Conservation (phyloP, 495 filamentous ascomycete species). For the Bombardia bombarda region DNA sequence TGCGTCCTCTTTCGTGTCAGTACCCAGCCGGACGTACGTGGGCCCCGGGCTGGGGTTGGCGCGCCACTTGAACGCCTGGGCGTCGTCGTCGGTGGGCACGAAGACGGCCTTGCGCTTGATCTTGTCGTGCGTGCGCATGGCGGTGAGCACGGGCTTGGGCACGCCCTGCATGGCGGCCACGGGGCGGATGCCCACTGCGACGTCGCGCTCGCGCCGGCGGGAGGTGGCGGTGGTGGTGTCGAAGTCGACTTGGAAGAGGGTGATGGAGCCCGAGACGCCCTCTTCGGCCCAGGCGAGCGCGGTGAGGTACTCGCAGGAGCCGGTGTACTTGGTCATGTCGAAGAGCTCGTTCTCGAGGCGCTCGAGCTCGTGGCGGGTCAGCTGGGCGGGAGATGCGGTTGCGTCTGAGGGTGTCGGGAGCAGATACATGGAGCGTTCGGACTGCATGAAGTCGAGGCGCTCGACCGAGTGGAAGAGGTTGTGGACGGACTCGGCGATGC, state of each 20-base stretch:
- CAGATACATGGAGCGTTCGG: conserved; percentile 12
- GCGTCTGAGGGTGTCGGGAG: not conserved
- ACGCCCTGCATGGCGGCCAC: conserved; percentile 20
- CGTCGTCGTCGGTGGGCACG: conserved; percentile 12
- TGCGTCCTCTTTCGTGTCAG: too few species aligned
- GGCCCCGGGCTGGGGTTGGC: conserved; percentile 12
- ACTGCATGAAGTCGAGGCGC: conserved; percentile 15
- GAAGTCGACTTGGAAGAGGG: conserved; percentile 13
- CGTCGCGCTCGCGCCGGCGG: not conserved
- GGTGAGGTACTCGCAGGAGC: conserved; percentile 11
- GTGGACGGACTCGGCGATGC: conserved; percentile 17
- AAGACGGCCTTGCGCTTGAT: conserved; percentile 16
- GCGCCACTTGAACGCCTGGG: conserved; percentile 12
- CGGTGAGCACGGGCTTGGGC: conserved; percentile 12
- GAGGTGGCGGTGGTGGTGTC: not conserved
- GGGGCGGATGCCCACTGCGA: conserved; percentile 10
- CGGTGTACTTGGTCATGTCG: conserved; percentile 17
- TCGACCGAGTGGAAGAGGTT: conserved; percentile 17
- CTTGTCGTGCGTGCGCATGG: conserved; percentile 15
- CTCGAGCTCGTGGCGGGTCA: conserved; percentile 13
- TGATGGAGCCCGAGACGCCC: conserved; percentile 10
- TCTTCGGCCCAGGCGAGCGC: conserved; percentile 19
- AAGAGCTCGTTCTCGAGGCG: conserved; percentile 20
- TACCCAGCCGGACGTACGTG: conserved; percentile 9
- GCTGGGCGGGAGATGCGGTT: not conserved